These are phyloP conservation scores for Clonostachys byssicola DNA, from an alignment of 2,329 filamentous ascomycete genomes.

Conservation along the genomic window DNA sequence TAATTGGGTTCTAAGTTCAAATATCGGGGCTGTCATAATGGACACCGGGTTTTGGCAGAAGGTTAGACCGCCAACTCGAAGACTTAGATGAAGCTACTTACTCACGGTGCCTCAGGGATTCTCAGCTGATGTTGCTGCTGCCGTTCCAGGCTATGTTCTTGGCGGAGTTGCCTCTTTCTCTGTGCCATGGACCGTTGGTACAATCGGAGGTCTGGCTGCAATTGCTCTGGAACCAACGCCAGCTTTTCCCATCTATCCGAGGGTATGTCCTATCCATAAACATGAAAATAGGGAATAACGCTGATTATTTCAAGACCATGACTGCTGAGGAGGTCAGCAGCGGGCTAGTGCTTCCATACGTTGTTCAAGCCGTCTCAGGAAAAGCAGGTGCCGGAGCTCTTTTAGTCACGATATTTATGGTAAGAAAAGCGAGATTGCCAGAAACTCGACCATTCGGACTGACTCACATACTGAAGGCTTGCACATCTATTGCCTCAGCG, in stretches of 20 bases:
- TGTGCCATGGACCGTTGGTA: conserved; percentile 59
- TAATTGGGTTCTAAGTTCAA: conserved; percentile 34
- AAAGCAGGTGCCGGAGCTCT: conserved; percentile 1
- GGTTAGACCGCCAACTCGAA: conserved; percentile 20
- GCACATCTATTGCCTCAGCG: conserved; percentile 40
- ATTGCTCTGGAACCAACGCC: conserved; percentile 1
- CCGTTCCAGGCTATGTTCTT: conserved; percentile 78
- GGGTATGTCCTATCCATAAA: background rate
- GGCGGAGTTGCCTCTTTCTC: conserved; percentile 84
- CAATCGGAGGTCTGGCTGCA: background rate
- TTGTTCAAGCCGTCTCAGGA: conserved; percentile 1
- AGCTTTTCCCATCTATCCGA: conserved; percentile 2
- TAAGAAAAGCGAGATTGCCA: background rate
- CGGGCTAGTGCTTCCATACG: conserved; percentile 2
- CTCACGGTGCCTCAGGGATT: conserved; percentile 59
- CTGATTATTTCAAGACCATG: background rate
- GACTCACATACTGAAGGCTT: background rate
- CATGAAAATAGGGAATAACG: background rate
- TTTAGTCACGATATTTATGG: conserved; percentile 2
- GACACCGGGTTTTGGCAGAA: conserved; percentile 69
- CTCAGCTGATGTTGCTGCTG: conserved; percentile 74
- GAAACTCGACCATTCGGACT: no score
- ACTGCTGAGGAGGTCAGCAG: conserved; percentile 1
- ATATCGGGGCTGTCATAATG: conserved; percentile 66
- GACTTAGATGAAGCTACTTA: no score